Conservation (phyloP, 2,329 filamentous ascomycete species). For the Ceratocystiopsis brevicomis region DNA sequence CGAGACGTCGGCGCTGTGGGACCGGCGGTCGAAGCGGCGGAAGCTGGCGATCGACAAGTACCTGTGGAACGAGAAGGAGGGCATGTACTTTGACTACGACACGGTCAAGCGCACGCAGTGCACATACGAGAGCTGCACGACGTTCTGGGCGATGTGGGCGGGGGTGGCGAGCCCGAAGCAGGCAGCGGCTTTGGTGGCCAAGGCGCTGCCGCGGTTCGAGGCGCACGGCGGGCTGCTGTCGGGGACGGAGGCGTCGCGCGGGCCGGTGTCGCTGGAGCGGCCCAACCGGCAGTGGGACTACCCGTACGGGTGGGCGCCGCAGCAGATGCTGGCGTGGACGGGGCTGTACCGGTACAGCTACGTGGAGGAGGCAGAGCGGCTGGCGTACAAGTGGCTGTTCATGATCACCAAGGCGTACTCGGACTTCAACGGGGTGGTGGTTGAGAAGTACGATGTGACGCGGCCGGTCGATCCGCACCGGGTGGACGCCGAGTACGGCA, state of each 20-base stretch:
- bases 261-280: constrained; percentile 56
- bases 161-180: constrained; percentile 72
- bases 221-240: constrained; percentile 73
- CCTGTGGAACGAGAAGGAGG: constrained; percentile 77
- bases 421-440: constrained; percentile 93
- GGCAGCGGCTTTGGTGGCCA: constrained; percentile 63
- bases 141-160: constrained; percentile 95
- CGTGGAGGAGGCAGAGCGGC: constrained; percentile 66
- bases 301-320: constrained; percentile 93
- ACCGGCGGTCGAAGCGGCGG: constrained; percentile 67
- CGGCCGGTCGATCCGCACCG: constrained; percentile 75
- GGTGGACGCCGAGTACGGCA: constrained; percentile 93
- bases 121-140: constrained; percentile 78
- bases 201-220: constrained; percentile 74
- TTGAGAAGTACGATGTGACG: constrained; percentile 98
- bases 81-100: constrained; percentile 98
- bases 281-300: constrained; percentile 98
- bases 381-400: constrained; percentile 92
- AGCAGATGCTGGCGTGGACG: constrained; percentile 96
- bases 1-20: constrained; percentile 76
- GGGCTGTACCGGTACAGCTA: constrained; percentile 84
- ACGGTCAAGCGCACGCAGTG: constrained; percentile 64
- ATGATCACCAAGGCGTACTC: constrained; percentile 99
- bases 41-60: constrained; percentile 80
- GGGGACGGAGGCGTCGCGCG: constrained; percentile 77